These are phyloP conservation scores for Orbilia brochopaga DNA, from an alignment of 2,329 filamentous ascomycete genomes.

Conservation along the genomic window DNA sequence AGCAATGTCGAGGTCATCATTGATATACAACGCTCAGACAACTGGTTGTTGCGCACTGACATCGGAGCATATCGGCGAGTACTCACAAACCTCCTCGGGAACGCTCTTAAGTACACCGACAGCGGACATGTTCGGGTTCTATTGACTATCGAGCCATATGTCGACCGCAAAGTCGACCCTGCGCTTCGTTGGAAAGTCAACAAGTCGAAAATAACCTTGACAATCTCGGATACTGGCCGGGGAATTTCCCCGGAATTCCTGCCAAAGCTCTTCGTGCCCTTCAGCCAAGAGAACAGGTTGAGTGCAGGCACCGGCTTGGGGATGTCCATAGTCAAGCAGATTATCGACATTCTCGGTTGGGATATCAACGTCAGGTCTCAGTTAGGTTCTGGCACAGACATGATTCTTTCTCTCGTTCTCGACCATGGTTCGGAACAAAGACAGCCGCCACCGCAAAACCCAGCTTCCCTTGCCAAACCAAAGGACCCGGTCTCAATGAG, in stretches of 20 bases:
- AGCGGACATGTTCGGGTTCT: slow-evolving; percentile 62
- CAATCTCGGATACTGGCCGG: slow-evolving; percentile 69
- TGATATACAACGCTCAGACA: slow-evolving; percentile 61
- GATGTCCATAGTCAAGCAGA: slow-evolving; percentile 68
- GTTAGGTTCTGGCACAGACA: slow-evolving; percentile 64
- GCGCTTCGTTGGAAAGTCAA: background rate
- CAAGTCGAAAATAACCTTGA: slow-evolving; percentile 58
- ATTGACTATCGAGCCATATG: slow-evolving; percentile 55
- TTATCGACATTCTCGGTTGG: slow-evolving; percentile 68
- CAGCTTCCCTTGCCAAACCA: too few species aligned
- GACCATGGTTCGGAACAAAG: slow-evolving; percentile 14
- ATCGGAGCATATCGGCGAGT: slow-evolving; percentile 65
- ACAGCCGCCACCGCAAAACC: background rate
- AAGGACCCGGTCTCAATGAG: too few species aligned
- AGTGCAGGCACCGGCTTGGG: slow-evolving; percentile 69
- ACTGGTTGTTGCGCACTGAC: slow-evolving; percentile 65
- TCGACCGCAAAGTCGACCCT: slow-evolving; percentile 18
- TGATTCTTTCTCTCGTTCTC: slow-evolving; percentile 61
- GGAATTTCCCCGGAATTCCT: slow-evolving; percentile 71
- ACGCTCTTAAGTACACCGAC: slow-evolving; percentile 68
- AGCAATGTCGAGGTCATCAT: slow-evolving; percentile 61
- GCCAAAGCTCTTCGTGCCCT: slow-evolving; percentile 68
- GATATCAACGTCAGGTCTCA: slow-evolving; percentile 66
- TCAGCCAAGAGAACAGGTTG: slow-evolving; percentile 69
- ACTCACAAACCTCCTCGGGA: slow-evolving; percentile 69